Evolutionary conservation across 495 filamentous ascomycete species (phyloP).

Genomic region (Aspergillus saccharolyticus): DNA sequence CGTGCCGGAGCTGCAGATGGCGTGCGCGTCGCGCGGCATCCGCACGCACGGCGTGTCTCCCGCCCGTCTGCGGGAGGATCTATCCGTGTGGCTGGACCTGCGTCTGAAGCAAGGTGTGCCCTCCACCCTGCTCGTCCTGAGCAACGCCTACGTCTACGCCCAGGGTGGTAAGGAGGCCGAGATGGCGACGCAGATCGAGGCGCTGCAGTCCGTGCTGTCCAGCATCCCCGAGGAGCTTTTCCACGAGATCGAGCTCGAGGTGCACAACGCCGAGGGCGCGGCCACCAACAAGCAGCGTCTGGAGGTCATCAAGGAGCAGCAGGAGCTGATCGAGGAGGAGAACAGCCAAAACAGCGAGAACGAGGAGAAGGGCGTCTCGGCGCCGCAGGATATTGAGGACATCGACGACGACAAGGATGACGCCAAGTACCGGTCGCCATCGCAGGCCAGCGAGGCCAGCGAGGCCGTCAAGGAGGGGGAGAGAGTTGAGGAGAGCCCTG

Average conservation of each 20-base stretch:
- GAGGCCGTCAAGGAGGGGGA: conserved; percentile 41
- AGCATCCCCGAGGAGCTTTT: conserved; percentile 97
- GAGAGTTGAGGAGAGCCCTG: conserved; percentile 27
- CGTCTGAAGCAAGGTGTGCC: conserved; percentile 89
- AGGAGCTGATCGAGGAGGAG: conserved; percentile 97
- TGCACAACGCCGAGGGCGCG: conserved; percentile 92
- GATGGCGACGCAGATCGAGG: conserved; percentile 86
- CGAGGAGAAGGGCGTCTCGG: conserved; percentile 48
- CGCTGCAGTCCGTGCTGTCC: conserved; percentile 83
- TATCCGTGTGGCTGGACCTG: conserved; percentile 92
- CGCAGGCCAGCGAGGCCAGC: conserved; percentile 36
- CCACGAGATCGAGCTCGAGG: conserved; percentile 99
- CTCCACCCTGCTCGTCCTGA: conserved; percentile 89
- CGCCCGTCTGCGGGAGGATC: conserved; percentile 79
- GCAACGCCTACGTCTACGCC: conserved; percentile 94
- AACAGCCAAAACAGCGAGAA: conserved; percentile 81
- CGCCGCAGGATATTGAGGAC: conserved; percentile 70
- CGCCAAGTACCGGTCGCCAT: conserved; percentile 25
- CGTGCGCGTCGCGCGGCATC: conserved; percentile 84
- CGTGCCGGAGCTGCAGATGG: conserved; percentile 88
- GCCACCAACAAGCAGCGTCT: conserved; percentile 98
- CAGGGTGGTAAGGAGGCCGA: conserved; percentile 79
- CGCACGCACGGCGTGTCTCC: conserved; percentile 88
- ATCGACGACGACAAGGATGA: conserved; percentile 79
- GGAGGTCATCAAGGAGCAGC: conserved; percentile 98